phyloP scores from a whole-genome alignment of 805 yeast genomes.

The Saccharomyces paradoxus region DNA sequence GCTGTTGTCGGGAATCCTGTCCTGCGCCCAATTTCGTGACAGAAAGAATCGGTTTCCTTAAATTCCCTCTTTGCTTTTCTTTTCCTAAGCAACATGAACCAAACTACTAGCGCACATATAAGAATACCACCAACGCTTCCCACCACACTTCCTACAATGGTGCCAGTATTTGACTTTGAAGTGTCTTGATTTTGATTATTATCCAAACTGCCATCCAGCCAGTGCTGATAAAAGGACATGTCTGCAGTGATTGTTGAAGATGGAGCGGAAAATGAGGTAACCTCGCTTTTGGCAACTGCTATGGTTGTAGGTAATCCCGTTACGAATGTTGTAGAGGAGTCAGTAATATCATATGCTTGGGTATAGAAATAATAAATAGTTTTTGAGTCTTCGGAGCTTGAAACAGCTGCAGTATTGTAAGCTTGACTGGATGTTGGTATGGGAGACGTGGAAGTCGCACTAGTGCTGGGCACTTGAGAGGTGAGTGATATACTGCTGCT shows the following conservation, averaged over 20 bases:
- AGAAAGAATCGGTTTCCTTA: conserved; percentile 4
- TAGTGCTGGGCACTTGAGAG: neutral
- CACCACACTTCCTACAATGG: conserved; percentile 26
- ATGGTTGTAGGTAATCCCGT: conserved; percentile 14
- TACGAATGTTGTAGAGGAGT: conserved; percentile 12
- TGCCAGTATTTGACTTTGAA: conserved; percentile 7
- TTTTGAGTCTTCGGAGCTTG: neutral
- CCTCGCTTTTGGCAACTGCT: conserved; percentile 5
- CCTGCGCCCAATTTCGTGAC: conserved; percentile 19
- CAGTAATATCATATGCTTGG: conserved; percentile 17
- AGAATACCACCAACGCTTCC: conserved; percentile 27
- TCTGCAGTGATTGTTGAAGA: conserved; percentile 17
- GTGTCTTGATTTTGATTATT: neutral
- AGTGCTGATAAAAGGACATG: conserved; percentile 18
- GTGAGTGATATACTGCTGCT: neutral
- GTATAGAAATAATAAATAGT: conserved; percentile 8
- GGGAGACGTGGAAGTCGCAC: neutral
- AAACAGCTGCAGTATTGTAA: neutral
- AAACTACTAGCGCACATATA: conserved; percentile 13
- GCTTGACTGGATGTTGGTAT: neutral
- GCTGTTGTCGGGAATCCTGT: conserved; percentile 7
- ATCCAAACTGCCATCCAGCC: conserved; percentile 16
- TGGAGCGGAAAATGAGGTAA: conserved; percentile 16
- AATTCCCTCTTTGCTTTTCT: conserved; percentile 6
- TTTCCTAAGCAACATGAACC: conserved; percentile 12